Evolutionary conservation across 1,284 basidiomycete genomes (phyloP).

Genomic region (Schizophyllum commune): DNA sequence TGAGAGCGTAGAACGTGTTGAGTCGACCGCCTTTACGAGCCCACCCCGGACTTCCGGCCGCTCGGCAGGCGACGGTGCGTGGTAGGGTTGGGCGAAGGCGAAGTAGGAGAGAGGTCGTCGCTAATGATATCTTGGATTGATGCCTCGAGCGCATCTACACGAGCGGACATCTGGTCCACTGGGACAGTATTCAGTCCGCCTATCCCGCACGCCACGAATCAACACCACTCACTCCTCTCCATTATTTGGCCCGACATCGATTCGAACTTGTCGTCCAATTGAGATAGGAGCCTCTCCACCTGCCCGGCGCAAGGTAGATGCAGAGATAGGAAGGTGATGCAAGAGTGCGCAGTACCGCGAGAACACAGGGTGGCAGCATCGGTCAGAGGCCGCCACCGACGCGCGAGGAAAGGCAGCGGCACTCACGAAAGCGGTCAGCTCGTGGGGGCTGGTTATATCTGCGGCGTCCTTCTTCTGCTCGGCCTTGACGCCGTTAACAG

Average conservation of each 20-base stretch:
- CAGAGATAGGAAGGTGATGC: neutral
- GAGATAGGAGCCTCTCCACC: conserved; percentile 74
- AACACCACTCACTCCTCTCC: conserved; percentile 57
- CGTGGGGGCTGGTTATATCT: conserved; percentile 76
- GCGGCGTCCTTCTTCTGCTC: conserved; percentile 29
- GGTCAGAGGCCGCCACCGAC: too few relatives aligned
- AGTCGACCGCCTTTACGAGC: neutral
- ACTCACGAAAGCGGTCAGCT: conserved; percentile 75
- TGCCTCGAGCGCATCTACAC: conserved; percentile 75
- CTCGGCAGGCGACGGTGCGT: neutral
- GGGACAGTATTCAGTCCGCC: conserved; percentile 9
- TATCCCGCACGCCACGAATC: neutral
- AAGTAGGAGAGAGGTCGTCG: conserved; percentile 48
- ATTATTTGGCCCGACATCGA: conserved; percentile 79
- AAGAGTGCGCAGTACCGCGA: too few relatives aligned
- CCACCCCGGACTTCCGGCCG: neutral
- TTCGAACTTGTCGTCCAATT: conserved; percentile 74
- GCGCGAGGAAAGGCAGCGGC: neutral
- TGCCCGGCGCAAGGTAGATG: conserved; percentile 18
- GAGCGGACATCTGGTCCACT: conserved; percentile 80
- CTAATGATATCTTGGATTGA: conserved; percentile 82
- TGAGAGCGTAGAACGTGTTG: too few relatives aligned
- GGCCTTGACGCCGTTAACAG: conserved; percentile 31
- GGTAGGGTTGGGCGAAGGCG: conserved; percentile 37
- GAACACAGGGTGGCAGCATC: too few relatives aligned